Base-by-base conservation (phyloP, 2,329 filamentous ascomycete genomes). In the Xylaria sp. region DNA sequence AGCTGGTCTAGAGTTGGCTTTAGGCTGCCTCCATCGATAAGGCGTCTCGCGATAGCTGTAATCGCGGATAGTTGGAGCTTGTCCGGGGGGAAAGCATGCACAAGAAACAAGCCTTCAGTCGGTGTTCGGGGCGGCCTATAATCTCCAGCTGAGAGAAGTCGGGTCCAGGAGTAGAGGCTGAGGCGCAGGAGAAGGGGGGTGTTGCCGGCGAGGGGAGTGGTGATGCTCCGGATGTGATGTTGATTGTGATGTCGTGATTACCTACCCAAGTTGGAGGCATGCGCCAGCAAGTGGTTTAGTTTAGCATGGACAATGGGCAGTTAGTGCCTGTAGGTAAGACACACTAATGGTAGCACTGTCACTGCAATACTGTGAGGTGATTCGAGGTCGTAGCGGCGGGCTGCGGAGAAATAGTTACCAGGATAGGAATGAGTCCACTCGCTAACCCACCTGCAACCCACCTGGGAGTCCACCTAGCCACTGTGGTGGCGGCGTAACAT, bases 161-260 rank as follows among this genome's bases (percentile, higher is more conserved):
- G 18, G 50, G 56, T n/a, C 41, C 41, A 20, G 61, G 28, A 12
- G 39, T 51, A 34, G 34, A 46, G 15, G 41, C 32, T 37, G 39
- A 18, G n/a, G 41, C 23, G 28, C 28, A 15, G 46, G 46, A 34
- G 13, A 13, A 48, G 28, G 52, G 25, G 39, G 39, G 25, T 28
- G 28, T 28, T 28, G 15, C 3, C 18, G 15, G 41, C 41, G 41
- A 46, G 28, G 28, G 34, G 34, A 55, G 52, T 55, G 52, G 52
- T 55, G 52, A 37, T 37, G 52, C 41, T 46, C 4, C 34, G 34
- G 34, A 37, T 37, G 34, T 63, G 62, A 65, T 69, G 18, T 48
- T 23, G 59, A 32, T 50, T 44, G 59, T 37, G 44, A 52, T 64
- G 68, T 70, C 60, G 69, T 69, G 65, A 70, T 70, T 63, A 70